Percentiles rank a stretch among this genome's conserved stretches.
Evolutionary conservation across 2,329 filamentous ascomycete genomes (phyloP).

Genomic region (Fusarium agapanthi): DNA sequence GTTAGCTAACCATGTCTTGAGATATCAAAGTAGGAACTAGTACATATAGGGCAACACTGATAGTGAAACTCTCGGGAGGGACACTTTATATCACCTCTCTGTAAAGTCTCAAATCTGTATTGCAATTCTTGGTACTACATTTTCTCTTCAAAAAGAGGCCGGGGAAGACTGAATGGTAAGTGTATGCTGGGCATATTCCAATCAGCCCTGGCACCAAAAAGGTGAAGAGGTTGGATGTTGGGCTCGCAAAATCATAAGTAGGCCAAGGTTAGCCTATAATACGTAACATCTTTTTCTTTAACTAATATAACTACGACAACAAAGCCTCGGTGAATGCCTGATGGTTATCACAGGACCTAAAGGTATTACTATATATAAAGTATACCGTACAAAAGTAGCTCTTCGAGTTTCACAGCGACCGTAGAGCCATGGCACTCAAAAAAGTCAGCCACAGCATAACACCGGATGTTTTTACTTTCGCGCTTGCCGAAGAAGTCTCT

Average conservation of each 20-base stretch:
- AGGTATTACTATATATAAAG: not conserved
- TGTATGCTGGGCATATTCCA: not conserved
- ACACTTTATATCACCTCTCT: not conserved
- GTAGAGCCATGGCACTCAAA: not conserved
- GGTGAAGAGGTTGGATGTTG: not conserved
- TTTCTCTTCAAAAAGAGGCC: not conserved
- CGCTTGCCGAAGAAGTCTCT: not conserved
- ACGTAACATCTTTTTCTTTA: not conserved
- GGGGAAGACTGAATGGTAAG: not conserved
- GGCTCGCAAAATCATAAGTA: not conserved
- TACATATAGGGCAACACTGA: not conserved
- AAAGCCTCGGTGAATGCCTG: not conserved
- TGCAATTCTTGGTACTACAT: not conserved
- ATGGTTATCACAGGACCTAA: not conserved
- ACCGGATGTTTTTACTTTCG: not conserved
- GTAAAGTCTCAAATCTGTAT: not conserved
- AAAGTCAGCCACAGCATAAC: not conserved
- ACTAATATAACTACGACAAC: not conserved
- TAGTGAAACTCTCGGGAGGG: not conserved
- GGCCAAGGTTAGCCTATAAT: not conserved
- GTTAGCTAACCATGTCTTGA: too few species aligned
- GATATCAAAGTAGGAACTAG: not conserved
- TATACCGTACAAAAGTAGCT: not conserved
- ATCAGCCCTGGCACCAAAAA: not conserved
- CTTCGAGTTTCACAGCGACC: not conserved